Conservation (phyloP, 306 rosid species). For the Boehmeria nivea region DNA sequence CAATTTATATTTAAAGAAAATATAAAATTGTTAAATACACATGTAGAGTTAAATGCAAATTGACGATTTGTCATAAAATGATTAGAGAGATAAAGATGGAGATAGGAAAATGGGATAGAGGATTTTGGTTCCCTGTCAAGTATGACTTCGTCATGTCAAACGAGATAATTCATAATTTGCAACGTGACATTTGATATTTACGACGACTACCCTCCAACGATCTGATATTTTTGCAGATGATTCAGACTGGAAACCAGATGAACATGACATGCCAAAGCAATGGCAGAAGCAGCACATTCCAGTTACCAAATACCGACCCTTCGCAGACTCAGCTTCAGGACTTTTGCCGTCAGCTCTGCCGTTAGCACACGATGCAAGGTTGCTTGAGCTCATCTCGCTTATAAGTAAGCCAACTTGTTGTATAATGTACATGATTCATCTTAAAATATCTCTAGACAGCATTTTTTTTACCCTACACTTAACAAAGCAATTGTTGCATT, state of each 20-base stretch:
- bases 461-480: not conserved
- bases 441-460: not conserved
- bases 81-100: too few relatives aligned
- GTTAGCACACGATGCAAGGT: conserved; percentile 12
- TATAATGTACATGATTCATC: not conserved
- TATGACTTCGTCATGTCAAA: not conserved
- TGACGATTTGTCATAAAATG: too few relatives aligned
- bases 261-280: conserved; percentile 58
- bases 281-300: conserved; percentile 38
- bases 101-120: too few relatives aligned
- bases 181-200: not conserved
- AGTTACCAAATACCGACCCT: conserved; percentile 27
- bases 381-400: conserved; percentile 12
- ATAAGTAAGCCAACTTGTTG: not conserved
- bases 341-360: conserved; percentile 51
- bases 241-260: conserved; percentile 43
- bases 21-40: too few relatives aligned
- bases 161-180: too few relatives aligned
- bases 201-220: not conserved
- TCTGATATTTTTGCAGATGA: conserved; percentile 50
- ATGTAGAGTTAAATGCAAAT: too few relatives aligned
- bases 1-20: too few relatives aligned
- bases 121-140: not conserved
- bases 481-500: too few relatives aligned
- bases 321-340: conserved; percentile 26